Conservation (phyloP, 805 yeast genomes). For the Ogataea trehalophila region DNA sequence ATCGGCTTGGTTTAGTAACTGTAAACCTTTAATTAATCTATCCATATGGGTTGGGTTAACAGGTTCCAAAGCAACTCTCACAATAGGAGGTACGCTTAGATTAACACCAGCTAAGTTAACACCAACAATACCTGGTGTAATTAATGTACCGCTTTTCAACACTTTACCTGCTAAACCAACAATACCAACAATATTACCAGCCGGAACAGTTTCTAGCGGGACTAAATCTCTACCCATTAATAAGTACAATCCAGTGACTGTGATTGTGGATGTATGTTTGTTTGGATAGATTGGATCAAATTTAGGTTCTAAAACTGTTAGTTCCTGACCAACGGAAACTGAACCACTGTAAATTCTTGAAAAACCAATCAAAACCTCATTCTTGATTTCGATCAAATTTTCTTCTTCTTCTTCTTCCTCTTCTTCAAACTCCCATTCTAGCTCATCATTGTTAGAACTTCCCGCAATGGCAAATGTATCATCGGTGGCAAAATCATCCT, state of each 20-base stretch:
- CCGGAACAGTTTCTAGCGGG: constrained; percentile 74
- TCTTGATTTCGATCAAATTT: constrained; percentile 32
- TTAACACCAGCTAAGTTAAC: constrained; percentile 76
- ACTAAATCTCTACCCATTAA: constrained; percentile 92
- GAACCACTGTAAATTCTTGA: constrained; percentile 88
- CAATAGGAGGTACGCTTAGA: constrained; percentile 80
- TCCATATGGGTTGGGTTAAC: constrained; percentile 77
- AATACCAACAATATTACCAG: constrained; percentile 93
- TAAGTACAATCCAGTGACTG: constrained; percentile 65
- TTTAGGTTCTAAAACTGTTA: constrained; percentile 81
- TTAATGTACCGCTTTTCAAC: constrained; percentile 80
- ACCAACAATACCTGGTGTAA: constrained; percentile 53
- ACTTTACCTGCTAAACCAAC: constrained; percentile 83
- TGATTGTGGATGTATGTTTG: constrained; percentile 52
- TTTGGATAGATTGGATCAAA: constrained; percentile 63
- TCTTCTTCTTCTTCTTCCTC: constrained; percentile 43
- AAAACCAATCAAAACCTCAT: constrained; percentile 79
- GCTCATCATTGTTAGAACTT: constrained; percentile 4
- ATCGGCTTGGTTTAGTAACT: constrained; percentile 78
- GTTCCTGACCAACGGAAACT: constrained; percentile 64
- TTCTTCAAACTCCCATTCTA: constrained; percentile 44
- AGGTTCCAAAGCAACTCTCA: constrained; percentile 95
- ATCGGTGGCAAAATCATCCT: background rate
- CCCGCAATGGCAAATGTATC: constrained; percentile 17
- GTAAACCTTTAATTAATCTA: constrained; percentile 71